Base-by-base conservation (phyloP, 768 basidiomycete species). In the Pholiota molesta region DNA sequence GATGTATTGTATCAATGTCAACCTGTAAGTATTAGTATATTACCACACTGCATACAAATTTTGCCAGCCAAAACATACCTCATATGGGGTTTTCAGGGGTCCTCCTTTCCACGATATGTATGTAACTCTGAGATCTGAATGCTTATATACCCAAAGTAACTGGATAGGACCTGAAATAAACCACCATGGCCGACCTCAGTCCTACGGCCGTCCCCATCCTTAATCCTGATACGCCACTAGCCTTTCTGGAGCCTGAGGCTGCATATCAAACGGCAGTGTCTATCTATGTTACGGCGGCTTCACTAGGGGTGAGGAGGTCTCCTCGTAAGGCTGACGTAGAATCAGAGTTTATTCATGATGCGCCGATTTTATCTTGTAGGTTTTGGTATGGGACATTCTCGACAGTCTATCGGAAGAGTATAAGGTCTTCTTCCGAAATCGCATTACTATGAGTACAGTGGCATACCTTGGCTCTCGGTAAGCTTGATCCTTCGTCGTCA, bases 191-290 rank as follows among this genome's bases (percentile, higher is more conserved):
- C 31, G 47, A 58, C 29, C 1, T 5, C 47, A 49, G 26, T 49
- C 4, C 23, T n/a, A 49, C 47, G 71, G 33, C 47, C n/a, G 19
- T 28, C 19, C 57, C 49, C 45, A 51, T 54, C 28, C 51, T 37
- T 16, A 78, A 76, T 54, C 75, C 75, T 0, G 62, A 69, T 52
- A 75, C 75, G 3, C 68, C 75, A 8, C 56, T 75, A 62, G 76
- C 74, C 9, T 74, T 71, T 53, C 63, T 77, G 8, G 47, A 69
- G 19, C 72, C 73, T 0, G 65, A 62, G 6, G 35, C 65, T 9
- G 76, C 72, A 7, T 65, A 65, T 57, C 68, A 77, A 55, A 39
- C 68, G 10, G 68, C 72, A 10, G 66, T 75, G 0, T 61, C 72
- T 4, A 64, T 66, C 9, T 74, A 75, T 60, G 62, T 76, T 21